Evolutionary conservation across 139 green algal genomes (phyloP), one percentile per base, ranked within the genome.

Genomic region (Chlamydomonas schloesseri): DNA sequence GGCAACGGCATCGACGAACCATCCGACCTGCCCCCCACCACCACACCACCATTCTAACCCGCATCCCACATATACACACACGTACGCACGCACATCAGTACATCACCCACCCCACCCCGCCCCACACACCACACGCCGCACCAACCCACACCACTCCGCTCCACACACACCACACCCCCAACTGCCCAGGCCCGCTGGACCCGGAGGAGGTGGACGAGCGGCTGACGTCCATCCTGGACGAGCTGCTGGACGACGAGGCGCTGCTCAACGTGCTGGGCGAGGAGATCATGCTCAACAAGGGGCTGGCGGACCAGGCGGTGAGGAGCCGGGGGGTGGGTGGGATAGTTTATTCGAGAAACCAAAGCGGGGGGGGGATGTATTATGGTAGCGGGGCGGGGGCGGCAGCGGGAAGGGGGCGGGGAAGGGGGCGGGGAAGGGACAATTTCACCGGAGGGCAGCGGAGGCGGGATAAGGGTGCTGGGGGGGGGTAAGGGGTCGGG

Each of bases 161-260:
- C 20, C 55, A 69, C 62, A 14, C 26, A 8, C 28, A n/a, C 13
- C 17, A 20, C 62, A 13, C 62, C 14, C 26, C 28, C 62, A 29
- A 31, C 62, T 1, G 3, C 62, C 28, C 28, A 69, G 62, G 62
- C 28, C 26, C 62, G 14, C 28, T 69, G 62, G 62, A 69, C 28
- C 11, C 14, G 62, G 26, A 33, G 62, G 62, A 69, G 28, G 62
- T 69, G 62, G 62, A 69, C 62, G 62, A 69, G 62, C 62, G 62
- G 62, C 62, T 69, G 62, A 69, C 62, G 4, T 69, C 62, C 26
- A 69, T 69, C 62, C 62, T 69, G 62, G 62, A 69, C 62, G 62
- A 69, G 17, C 21, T 69, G 46, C 28, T 85, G 79, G 67, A 85
- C 65, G 79, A 85, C 33, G 79, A 85, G 79, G 67, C 65, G 23